Evolutionary conservation across 2,329 filamentous ascomycete species (phyloP), one percentile per base, ranked within the genome.

Genomic region (Clonostachys chloroleuca): DNA sequence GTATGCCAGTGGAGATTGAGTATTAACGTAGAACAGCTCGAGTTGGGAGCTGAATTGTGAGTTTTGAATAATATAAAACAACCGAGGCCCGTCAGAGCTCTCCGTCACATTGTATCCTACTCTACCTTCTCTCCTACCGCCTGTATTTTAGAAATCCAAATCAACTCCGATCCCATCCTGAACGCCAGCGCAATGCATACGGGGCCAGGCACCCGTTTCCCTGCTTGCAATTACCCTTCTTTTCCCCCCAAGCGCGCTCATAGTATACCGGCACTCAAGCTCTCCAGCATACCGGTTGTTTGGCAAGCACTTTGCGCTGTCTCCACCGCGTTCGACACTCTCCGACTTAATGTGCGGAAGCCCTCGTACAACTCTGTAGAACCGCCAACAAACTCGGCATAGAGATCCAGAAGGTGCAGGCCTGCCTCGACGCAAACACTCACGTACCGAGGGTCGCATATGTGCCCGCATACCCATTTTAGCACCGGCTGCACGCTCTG

Each of bases 271-370:
- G 61, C 52, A 53, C 87, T 81, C 53, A 83, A 53, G 43, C 70
- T 86, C 57, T 92, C 89, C 53, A 97, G 69, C 92, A 97, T 96
- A 3, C 92, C 94, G 54, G 80, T 80, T 12, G 89, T 92, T 68
- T 87, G 83, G 56, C 82, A 85, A 3, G 92, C 92, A 60, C 87
- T 78, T 67, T 96, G 88, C 18, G 90, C 89, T 59, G 86, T 83
- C 65, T 95, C 89, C 12, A 92, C 86, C 64, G 94, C 89, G 39
- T 80, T 72, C 52, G 81, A 78, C 17, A 97, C 92, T 37, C 84
- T 75, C 42, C 77, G 72, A 61, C 87, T 83, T 52, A 96, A 72
- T 43, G 74, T 75, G 56, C 81, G 77, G 58, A 97, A 83, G 43
- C 84, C 76, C 44, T 75, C 75, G 51, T 89, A 84, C 47, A 97